Conservation (phyloP, 2,329 filamentous ascomycete species). For the Penicillium sp. region DNA sequence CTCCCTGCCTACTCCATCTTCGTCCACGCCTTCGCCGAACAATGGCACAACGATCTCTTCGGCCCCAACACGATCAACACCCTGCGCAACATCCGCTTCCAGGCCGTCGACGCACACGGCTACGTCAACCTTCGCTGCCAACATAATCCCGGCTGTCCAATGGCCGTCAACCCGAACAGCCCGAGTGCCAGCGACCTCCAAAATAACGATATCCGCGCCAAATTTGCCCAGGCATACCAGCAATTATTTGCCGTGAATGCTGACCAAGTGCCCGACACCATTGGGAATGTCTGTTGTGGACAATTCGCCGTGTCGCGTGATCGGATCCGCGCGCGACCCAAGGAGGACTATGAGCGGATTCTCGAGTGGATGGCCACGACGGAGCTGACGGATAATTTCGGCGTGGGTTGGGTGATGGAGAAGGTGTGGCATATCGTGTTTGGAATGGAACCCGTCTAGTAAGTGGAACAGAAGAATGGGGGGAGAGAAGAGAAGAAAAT, state of each 20-base stretch:
- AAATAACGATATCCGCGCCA: slow-evolving; percentile 16
- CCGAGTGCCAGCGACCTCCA: slow-evolving; percentile 18
- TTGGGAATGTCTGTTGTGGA: slow-evolving; percentile 30
- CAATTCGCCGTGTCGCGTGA: slow-evolving; percentile 32
- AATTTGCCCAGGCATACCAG: slow-evolving; percentile 11
- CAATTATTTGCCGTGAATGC: slow-evolving; percentile 4
- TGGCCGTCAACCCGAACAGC: slow-evolving; percentile 25
- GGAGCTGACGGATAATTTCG: slow-evolving; percentile 9
- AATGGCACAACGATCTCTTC: slow-evolving; percentile 25
- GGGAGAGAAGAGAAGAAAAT: no score
- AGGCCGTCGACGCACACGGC: slow-evolving; percentile 27
- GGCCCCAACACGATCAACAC: slow-evolving; percentile 16
- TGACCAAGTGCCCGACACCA: slow-evolving; percentile 19
- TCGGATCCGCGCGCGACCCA: slow-evolving; percentile 24
- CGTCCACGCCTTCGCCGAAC: slow-evolving; percentile 41
- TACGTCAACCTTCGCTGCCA: slow-evolving; percentile 34
- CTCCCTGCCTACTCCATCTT: slow-evolving; percentile 55
- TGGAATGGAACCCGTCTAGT: slow-evolving; percentile 13
- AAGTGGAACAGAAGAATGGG: not conserved
- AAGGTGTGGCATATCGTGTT: slow-evolving; percentile 18
- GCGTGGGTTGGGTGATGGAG: slow-evolving; percentile 15
- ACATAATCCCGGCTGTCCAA: slow-evolving; percentile 30
- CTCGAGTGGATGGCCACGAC: slow-evolving; percentile 27
- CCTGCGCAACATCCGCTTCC: slow-evolving; percentile 21
- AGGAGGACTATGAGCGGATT: slow-evolving; percentile 29